These are phyloP conservation scores for Aristolochia contorta DNA, from an alignment of 164 flowering plant species.

Conservation along the genomic window DNA sequence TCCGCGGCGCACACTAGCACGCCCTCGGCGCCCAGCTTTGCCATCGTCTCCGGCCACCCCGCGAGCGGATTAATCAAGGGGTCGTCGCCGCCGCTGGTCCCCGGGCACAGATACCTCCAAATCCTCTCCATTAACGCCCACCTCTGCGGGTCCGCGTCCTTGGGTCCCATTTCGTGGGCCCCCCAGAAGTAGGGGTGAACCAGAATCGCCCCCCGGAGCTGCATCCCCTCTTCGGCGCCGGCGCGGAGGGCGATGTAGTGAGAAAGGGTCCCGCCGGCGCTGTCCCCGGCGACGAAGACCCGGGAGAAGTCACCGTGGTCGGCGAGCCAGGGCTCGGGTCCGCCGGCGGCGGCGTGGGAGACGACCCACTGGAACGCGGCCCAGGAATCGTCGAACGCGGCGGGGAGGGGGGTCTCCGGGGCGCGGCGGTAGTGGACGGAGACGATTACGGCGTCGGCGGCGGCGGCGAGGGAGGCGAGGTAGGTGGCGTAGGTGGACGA, in stretches of 20 bases:
- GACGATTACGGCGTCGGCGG: constrained; percentile 23
- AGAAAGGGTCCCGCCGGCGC: constrained; percentile 47
- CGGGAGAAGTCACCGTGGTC: constrained; percentile 29
- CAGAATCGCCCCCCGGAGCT: not conserved
- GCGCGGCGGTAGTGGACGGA: constrained; percentile 53
- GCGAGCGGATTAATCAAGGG: too few species aligned
- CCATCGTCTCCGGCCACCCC: too few species aligned
- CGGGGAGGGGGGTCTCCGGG: constrained; percentile 35
- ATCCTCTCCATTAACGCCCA: too few species aligned
- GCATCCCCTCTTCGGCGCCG: constrained; percentile 14
- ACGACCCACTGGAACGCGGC: constrained; percentile 42
- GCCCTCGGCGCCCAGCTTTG: too few species aligned
- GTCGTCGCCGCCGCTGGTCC: too few species aligned
- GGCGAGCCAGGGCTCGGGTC: constrained; percentile 31
- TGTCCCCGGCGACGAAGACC: constrained; percentile 50
- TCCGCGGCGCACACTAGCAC: too few species aligned
- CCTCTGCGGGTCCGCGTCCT: too few species aligned
- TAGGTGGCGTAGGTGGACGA: constrained; percentile 18
- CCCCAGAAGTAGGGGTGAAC: constrained; percentile 1
- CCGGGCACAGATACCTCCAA: too few species aligned
- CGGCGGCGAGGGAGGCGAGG: constrained; percentile 19
- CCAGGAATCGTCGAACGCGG: constrained; percentile 45
- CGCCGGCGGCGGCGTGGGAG: constrained; percentile 16
- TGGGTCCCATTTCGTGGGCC: too few species aligned
- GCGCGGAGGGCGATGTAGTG: constrained; percentile 24